Evolutionary conservation across 129 eudicot species (phyloP), one percentile per base, ranked within the genome.

Genomic region (Chrysanthemum lavandulifolium): DNA sequence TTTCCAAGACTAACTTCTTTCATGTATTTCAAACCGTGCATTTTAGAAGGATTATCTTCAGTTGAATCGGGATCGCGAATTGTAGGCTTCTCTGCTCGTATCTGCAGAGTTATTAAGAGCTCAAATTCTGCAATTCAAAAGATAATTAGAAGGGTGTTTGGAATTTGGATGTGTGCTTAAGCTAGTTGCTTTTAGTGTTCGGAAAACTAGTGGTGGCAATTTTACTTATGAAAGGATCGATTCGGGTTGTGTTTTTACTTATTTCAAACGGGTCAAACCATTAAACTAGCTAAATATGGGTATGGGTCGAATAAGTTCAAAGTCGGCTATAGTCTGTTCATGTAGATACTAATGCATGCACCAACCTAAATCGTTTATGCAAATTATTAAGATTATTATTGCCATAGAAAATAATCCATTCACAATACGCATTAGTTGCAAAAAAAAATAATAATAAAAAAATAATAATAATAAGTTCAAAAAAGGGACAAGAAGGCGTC

Each of bases 1-100:
- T 94, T 94, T 33, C 89, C 95, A 8, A 94, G 87, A 59, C 92
- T 80, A 43, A 94, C 76, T 21, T 94, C 98, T 83, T 94, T 94
- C 19, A 94, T 79, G 79, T 86, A 86, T 55, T 84, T 94, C 52
- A 89, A 57, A 6, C 96, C 96, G 0, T 96, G 82, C 67, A 84
- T 61, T 48, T 79, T 84, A 0, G 87, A 68, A 59, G 77, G 84
- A 69, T 86, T 71, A 14, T 90, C 90, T 13, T 77, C 68, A 4
- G 50, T 55, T 21, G 21, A 16, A 12, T 75, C 63, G 0, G 76
- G 69, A 52, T 56, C 58, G 48, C 58, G 76, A 43, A 61, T 11
- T 1, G 87, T 74, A 23, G 81, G 60, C 77, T 84, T 90, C 45
- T 84, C 98, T 12, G 92, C 67, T 45, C 90, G 87, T 80, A 89